Evolutionary conservation across 2,329 filamentous ascomycete species (phyloP), one percentile per base, ranked within the genome.

Genomic region (Alternaria hordeiaustralica): DNA sequence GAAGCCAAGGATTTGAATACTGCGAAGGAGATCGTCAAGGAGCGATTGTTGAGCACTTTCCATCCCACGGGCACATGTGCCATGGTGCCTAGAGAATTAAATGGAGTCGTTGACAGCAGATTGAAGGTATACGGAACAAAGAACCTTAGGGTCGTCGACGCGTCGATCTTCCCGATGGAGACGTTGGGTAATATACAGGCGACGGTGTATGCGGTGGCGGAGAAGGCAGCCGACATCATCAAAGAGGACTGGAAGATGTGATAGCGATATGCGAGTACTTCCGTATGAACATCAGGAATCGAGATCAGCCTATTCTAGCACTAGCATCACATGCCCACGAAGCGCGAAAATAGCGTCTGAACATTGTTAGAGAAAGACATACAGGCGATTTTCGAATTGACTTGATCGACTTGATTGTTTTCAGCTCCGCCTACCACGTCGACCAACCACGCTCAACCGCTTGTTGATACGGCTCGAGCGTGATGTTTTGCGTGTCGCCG

Each of bases 171-270:
- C 28, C 54, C 54, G n/a, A 45, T 56, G 36, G 23, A 45, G n/a
- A 28, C 54, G 15, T 20, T 45, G n/a, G 54, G 36, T 6, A 56
- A 56, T 13, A 56, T 56, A 25, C 54, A 45, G 25, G 54, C 54
- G 8, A 56, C 36, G 12, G 36, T 56, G 3, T 56, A 56, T 15
- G 36, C 36, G 0, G 23, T 46, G 36, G 54, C 54, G n/a, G 54
- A 56, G 54, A 56, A 30, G 12, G 54, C 36, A 18, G 54, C 54
- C 11, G 54, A 56, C n/a, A 12, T 56, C 18, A 56, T 56, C 11
- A 30, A 45, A 23, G 12, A 30, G 4, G 54, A 46, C 12, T 56
- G 54, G 54, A 51, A 20, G 26, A 33, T 30, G 26, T 51, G 30
- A 28, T 6, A 6, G 26, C 28, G 26, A 33, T 15, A 11, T 33